phyloP scores from a whole-genome alignment of 768 basidiomycete genomes.

The Rhodotorula diobovata region DNA sequence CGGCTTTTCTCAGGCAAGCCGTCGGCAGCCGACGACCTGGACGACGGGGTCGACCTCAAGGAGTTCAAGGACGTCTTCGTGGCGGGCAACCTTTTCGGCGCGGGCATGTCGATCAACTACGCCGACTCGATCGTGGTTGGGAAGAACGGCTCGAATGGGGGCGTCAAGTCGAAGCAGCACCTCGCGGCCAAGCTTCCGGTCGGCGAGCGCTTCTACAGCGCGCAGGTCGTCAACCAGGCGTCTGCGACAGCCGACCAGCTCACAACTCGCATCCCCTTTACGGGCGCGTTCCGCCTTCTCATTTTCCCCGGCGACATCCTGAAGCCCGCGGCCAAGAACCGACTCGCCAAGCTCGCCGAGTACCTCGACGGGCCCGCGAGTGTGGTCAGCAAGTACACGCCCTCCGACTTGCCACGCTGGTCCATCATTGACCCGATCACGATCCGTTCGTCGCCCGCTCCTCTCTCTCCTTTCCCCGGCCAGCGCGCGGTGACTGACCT shows the following conservation, averaged over 20 bases:
- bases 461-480: neutral
- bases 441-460: constrained; percentile 27
- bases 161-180: constrained; percentile 24
- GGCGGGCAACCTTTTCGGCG: constrained; percentile 39
- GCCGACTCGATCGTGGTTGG: constrained; percentile 37
- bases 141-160: constrained; percentile 14
- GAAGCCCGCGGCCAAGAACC: constrained; percentile 29
- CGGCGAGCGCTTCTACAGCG: constrained; percentile 40
- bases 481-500: neutral
- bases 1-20: constrained; percentile 67
- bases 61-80: constrained; percentile 39
- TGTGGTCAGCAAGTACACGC: constrained; percentile 43
- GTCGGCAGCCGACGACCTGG: constrained; percentile 48
- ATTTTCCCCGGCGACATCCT: constrained; percentile 41
- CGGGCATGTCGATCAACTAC: constrained; percentile 43
- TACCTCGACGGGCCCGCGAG: constrained; percentile 41
- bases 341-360: constrained; percentile 32
- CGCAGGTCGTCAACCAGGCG: constrained; percentile 41
- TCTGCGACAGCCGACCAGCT: constrained; percentile 30
- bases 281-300: constrained; percentile 38
- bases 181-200: constrained; percentile 36
- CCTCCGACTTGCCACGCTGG: constrained; percentile 10
- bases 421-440: constrained; percentile 47
- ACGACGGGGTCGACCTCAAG: constrained; percentile 38
- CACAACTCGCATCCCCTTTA: constrained; percentile 34